phyloP scores from a whole-genome alignment of 2,329 filamentous ascomycete genomes.

The Xylaria sp. region DNA sequence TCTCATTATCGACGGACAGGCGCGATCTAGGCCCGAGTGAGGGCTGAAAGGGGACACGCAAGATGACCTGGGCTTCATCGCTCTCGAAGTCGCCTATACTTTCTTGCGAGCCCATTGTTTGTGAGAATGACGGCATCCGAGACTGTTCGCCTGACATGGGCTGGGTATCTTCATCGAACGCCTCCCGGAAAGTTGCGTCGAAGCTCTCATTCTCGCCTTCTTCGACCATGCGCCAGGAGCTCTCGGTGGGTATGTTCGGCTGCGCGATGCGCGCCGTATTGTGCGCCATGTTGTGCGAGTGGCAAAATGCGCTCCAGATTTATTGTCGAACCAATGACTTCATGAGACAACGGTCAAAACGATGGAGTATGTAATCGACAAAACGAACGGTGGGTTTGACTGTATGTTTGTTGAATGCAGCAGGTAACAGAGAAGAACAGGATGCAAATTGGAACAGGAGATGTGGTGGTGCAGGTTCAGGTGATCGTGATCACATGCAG shows the following conservation, averaged over 20 bases:
- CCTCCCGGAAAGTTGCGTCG: slow-evolving; percentile 48
- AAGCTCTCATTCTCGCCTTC: slow-evolving; percentile 56
- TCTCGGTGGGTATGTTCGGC: slow-evolving; percentile 40
- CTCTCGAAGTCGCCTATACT: slow-evolving; percentile 51
- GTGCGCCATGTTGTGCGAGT: slow-evolving; percentile 18
- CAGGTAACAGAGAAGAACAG: not conserved
- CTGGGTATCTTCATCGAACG: slow-evolving; percentile 37
- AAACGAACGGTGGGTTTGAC: not conserved
- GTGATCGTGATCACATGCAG: not conserved
- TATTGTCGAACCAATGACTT: not conserved
- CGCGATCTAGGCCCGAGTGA: slow-evolving; percentile 37
- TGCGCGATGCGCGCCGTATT: slow-evolving; percentile 25
- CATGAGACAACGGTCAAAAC: not conserved
- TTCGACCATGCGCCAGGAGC: slow-evolving; percentile 58
- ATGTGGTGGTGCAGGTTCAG: not conserved
- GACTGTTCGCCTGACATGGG: slow-evolving; percentile 42
- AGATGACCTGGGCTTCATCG: slow-evolving; percentile 51
- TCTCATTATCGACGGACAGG: slow-evolving; percentile 30
- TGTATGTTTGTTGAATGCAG: not conserved
- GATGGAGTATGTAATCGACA: not conserved
- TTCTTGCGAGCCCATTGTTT: slow-evolving; percentile 47
- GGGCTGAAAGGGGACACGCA: slow-evolving; percentile 51
- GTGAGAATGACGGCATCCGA: slow-evolving; percentile 41
- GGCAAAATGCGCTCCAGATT: not conserved
- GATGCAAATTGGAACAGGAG: not conserved